Evolutionary conservation across 371 early-diverging fungal genomes (phyloP), one percentile per base, ranked within the genome.

Genomic region (Conidiobolus incongruus): DNA sequence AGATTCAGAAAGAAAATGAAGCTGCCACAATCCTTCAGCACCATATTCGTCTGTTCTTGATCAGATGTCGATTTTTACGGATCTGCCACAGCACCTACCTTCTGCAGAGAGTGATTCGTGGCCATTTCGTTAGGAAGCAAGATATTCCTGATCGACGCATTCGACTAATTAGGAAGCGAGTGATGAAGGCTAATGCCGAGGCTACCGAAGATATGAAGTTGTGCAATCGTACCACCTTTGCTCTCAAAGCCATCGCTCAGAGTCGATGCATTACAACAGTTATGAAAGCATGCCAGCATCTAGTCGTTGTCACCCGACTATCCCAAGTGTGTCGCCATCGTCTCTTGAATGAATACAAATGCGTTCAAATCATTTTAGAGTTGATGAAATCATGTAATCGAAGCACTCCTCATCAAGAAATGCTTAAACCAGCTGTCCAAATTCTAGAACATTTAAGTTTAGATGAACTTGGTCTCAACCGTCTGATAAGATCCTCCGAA

Each of bases 381-480:
- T 38, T 60, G 30, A 56, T 60, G 49, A 47, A 51, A 34, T 54
- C 54, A n/a, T 60, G 56, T 35, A 60, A 60, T 40, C 60, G 60
- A 12, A 47, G 48, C 10, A 52, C 53, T 38, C 60, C 60, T 1
- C 60, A 60, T 21, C 58, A 57, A 52, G 57, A 60, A 38, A 57
- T 60, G 4, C 22, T 60, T 36, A 56, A 54, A 31, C 57, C 56
- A 26, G 50, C 50, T 1, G 51, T 60, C 37, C 46, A 55, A 29
- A 60, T 60, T 43, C 47, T 60, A 28, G 55, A 56, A 38, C 56
- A 60, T 30, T 43, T 60, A 2, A 54, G 55, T 4, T 45, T 51
- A 19, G 53, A 56, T 26, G 37, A 29, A 0, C 54, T 52, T n/a
- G 23, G 41, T 30, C 29, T n/a, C n/a, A 24, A 5, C 12, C 26